Evolutionary conservation across 495 filamentous ascomycete genomes (phyloP).

Genomic region (Talaromyces liani): DNA sequence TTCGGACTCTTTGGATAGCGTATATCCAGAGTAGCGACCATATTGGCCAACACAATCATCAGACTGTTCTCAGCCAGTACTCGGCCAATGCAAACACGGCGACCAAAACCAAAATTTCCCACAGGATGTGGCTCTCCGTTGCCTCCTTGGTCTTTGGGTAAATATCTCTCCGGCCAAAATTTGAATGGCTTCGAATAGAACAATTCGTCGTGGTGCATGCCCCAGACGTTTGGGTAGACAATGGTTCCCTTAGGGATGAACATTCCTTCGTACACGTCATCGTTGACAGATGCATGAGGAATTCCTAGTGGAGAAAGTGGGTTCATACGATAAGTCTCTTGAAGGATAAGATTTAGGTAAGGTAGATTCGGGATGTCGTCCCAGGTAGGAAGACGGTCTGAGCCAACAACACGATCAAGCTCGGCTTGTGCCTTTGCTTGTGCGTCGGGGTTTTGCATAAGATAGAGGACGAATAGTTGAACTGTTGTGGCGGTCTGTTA

Average conservation of each 20-base stretch:
- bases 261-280: constrained; percentile 45
- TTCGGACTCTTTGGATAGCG: constrained; percentile 13
- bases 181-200: constrained; percentile 28
- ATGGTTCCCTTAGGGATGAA: constrained; percentile 37
- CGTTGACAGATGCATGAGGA: constrained; percentile 43
- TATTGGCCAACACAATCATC: constrained; percentile 14
- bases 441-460: constrained; percentile 32
- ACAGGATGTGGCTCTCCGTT: constrained; percentile 40
- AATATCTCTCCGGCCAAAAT: constrained; percentile 39
- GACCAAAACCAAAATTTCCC: constrained; percentile 47
- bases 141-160: constrained; percentile 33
- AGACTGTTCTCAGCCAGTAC: constrained; percentile 15
- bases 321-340: constrained; percentile 30
- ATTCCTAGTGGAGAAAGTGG: constrained; percentile 32
- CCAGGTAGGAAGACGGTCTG: constrained; percentile 14
- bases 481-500: constrained; percentile 15
- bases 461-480: constrained; percentile 30
- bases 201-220: constrained; percentile 32
- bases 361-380: constrained; percentile 15
- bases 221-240: constrained; percentile 36
- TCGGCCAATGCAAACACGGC: constrained; percentile 17
- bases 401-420: constrained; percentile 18
- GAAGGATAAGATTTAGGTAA: constrained; percentile 26
- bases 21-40: constrained; percentile 15
- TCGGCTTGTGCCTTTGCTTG: constrained; percentile 43